phyloP scores from a whole-genome alignment of 257 asterid genomes.

The Lycium barbarum region DNA sequence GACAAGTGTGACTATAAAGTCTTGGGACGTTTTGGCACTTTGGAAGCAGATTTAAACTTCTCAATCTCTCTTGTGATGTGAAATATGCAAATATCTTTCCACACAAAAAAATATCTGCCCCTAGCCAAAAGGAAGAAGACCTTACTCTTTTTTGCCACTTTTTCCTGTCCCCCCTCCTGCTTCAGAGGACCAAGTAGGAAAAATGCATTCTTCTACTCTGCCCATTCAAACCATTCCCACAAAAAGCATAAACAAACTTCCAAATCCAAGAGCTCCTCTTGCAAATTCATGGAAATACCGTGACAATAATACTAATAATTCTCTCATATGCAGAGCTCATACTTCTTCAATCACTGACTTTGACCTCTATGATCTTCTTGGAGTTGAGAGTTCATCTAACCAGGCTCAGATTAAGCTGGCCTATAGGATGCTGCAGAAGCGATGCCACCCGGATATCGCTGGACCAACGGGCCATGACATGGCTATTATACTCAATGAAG shows the following conservation, averaged over 20 bases:
- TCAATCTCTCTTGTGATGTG: constrained; percentile 25
- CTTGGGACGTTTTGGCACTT: not conserved
- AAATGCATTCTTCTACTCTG: constrained; percentile 57
- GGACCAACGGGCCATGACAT: constrained; percentile 89
- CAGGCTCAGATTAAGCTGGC: constrained; percentile 72
- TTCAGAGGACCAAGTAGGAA: not conserved
- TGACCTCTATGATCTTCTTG: constrained; percentile 88
- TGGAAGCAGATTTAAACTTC: not conserved
- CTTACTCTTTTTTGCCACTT: not conserved
- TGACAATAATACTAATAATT: constrained; percentile 20
- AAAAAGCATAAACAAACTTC: constrained; percentile 36
- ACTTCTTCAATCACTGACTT: constrained; percentile 58
- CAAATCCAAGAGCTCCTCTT: constrained; percentile 27
- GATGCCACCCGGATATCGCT: constrained; percentile 94
- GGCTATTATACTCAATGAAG: constrained; percentile 93
- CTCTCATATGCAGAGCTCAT: constrained; percentile 49
- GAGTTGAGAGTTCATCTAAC: constrained; percentile 68
- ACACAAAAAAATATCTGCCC: not conserved
- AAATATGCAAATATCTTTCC: constrained; percentile 23
- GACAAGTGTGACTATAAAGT: not conserved
- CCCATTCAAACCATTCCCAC: constrained; percentile 43
- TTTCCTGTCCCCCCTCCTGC: not conserved
- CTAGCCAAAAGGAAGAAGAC: not conserved
- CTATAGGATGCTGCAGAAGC: constrained; percentile 79
- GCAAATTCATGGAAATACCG: constrained; percentile 32